phyloP scores from a whole-genome alignment of 2,329 filamentous ascomycete genomes.

The Talaromyces sp. region DNA sequence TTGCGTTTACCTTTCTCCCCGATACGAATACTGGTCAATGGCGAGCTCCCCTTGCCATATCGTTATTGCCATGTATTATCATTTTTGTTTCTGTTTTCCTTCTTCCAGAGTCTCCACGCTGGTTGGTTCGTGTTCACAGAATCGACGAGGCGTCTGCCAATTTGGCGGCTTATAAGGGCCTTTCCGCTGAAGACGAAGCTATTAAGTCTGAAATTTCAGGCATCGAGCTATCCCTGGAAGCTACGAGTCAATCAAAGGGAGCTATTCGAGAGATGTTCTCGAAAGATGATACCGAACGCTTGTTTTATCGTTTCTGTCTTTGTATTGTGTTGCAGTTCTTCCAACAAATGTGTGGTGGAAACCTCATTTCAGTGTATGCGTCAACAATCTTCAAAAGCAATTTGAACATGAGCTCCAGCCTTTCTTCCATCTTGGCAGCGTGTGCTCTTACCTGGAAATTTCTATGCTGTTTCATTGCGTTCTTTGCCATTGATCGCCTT shows the following conservation, averaged over 20 bases:
- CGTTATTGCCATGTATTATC: slow-evolving; percentile 56
- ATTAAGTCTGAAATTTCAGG: slow-evolving; percentile 48
- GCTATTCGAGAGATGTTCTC: slow-evolving; percentile 59
- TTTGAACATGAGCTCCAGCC: slow-evolving; percentile 5
- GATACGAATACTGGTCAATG: slow-evolving; percentile 48
- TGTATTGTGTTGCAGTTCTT: slow-evolving; percentile 17
- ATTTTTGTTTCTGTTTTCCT: slow-evolving; percentile 50
- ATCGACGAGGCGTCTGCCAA: slow-evolving; percentile 52
- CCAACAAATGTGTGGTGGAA: slow-evolving; percentile 18
- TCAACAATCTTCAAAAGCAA: slow-evolving; percentile 15
- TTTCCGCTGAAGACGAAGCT: slow-evolving; percentile 44
- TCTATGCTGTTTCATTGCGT: slow-evolving; percentile 52
- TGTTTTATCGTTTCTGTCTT: slow-evolving; percentile 16
- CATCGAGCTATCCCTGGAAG: slow-evolving; percentile 52
- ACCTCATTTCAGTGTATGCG: slow-evolving; percentile 12
- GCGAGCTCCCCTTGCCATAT: slow-evolving; percentile 59
- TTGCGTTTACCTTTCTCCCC: slow-evolving; percentile 50
- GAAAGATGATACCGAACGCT: slow-evolving; percentile 48
- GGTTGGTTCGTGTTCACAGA: slow-evolving; percentile 56
- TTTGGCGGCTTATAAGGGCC: slow-evolving; percentile 47
- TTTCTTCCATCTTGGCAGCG: slow-evolving; percentile 42
- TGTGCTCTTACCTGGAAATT: slow-evolving; percentile 61
- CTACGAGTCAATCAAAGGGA: slow-evolving; percentile 37
- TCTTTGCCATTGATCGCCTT: slow-evolving; percentile 55
- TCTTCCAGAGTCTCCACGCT: slow-evolving; percentile 59